Conservation (phyloP, 495 filamentous ascomycete species). For the Tuber magnatum region DNA sequence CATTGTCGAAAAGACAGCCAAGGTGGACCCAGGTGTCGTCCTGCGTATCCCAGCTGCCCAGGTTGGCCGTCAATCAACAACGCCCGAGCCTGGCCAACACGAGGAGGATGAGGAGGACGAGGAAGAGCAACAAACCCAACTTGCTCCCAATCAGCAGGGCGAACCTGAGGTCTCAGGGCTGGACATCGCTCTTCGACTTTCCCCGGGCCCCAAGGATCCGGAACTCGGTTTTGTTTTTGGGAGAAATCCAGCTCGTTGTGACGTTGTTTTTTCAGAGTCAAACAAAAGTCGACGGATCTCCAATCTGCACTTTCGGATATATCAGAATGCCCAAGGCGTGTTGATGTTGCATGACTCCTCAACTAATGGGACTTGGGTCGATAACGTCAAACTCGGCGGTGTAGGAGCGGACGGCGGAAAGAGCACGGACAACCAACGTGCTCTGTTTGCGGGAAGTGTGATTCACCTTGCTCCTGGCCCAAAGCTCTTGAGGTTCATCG, state of each 20-base stretch:
- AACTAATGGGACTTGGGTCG: slow-evolving; percentile 86
- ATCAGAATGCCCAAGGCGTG: slow-evolving; percentile 65
- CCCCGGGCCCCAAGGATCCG: slow-evolving; percentile 59
- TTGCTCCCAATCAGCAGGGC: slow-evolving; percentile 48
- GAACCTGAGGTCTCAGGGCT: slow-evolving; percentile 44
- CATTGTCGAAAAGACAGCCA: slow-evolving; percentile 55
- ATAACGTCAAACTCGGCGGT: slow-evolving; percentile 51
- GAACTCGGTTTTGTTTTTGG: slow-evolving; percentile 74
- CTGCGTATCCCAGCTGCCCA: slow-evolving; percentile 41
- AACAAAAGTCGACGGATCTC: slow-evolving; percentile 58
- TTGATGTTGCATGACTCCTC: slow-evolving; percentile 89
- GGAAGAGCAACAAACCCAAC: slow-evolving; percentile 49
- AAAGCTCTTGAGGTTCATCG: slow-evolving; percentile 60
- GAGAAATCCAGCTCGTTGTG: slow-evolving; percentile 61
- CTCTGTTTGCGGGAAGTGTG: slow-evolving; percentile 63
- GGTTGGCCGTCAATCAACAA: slow-evolving; percentile 10
- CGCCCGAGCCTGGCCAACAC: slow-evolving; percentile 23
- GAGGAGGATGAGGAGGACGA: slow-evolving; percentile 46
- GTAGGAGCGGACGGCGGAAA: slow-evolving; percentile 45
- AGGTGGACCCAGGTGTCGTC: slow-evolving; percentile 53
- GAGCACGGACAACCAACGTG: slow-evolving; percentile 48
- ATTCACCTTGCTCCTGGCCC: slow-evolving; percentile 60
- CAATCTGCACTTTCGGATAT: slow-evolving; percentile 88
- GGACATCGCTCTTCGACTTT: slow-evolving; percentile 67
- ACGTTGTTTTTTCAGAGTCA: slow-evolving; percentile 56